Evolutionary conservation across 441 rosid species (phyloP).

Genomic region (Lepidium campestre): DNA sequence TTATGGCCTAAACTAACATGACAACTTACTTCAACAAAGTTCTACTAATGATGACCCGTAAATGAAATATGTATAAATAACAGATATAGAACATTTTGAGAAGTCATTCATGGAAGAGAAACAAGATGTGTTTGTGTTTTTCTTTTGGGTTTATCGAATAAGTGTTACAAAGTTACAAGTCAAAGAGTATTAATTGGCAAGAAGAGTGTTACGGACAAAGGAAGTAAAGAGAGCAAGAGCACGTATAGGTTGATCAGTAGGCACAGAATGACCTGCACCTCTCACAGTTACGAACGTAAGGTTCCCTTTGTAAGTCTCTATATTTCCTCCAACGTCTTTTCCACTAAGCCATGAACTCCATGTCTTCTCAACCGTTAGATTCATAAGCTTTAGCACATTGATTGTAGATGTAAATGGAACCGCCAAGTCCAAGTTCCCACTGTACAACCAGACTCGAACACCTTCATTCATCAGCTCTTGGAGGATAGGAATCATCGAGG

Average conservation of each 20-base stretch:
- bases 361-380: constrained; percentile 35
- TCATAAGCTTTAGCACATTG: constrained; percentile 35
- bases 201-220: constrained; percentile 48
- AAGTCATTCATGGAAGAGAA: too few species aligned
- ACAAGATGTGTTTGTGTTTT: too few species aligned
- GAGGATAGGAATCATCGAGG: constrained; percentile 40
- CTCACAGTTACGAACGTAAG: constrained; percentile 53
- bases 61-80: too few species aligned
- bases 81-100: too few species aligned
- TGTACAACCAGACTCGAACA: constrained; percentile 56
- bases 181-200: constrained; percentile 22
- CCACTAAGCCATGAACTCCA: constrained; percentile 60
- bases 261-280: constrained; percentile 71
- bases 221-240: constrained; percentile 55
- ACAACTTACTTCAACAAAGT: too few species aligned
- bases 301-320: constrained; percentile 41
- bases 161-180: not conserved
- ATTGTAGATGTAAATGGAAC: constrained; percentile 48
- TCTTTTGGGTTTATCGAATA: too few species aligned
- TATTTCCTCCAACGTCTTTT: constrained; percentile 63
- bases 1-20: too few species aligned
- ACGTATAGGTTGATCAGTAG: constrained; percentile 48
- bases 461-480: constrained; percentile 36
- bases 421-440: constrained; percentile 59
- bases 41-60: too few species aligned